Percentiles rank a stretch among this genome's conserved stretches.
Evolutionary conservation across 805 yeast species (phyloP).

Genomic region (Suhomyces tanzawaensis): DNA sequence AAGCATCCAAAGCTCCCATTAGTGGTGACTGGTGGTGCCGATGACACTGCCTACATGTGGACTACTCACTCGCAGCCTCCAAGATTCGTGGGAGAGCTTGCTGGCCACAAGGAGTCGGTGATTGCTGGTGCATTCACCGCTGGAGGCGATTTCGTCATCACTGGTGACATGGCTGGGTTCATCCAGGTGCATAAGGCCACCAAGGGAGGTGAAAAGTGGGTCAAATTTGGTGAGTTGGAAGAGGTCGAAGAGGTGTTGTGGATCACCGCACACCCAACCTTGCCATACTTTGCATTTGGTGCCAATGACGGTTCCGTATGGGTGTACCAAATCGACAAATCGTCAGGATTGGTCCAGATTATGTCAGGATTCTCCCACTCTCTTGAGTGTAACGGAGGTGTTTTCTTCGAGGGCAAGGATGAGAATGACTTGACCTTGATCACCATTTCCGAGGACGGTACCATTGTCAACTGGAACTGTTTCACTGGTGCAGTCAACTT

Average conservation of each 20-base stretch:
- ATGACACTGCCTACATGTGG: constrained; percentile 86
- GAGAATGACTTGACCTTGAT: constrained; percentile 62
- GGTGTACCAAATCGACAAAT: constrained; percentile 74
- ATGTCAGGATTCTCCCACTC: constrained; percentile 83
- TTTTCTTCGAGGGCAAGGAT: constrained; percentile 55
- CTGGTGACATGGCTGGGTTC: constrained; percentile 95
- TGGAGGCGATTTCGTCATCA: constrained; percentile 76
- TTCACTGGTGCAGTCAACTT: constrained; percentile 70
- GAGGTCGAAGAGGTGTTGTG: constrained; percentile 91
- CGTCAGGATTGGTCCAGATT: constrained; percentile 52
- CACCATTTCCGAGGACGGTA: constrained; percentile 81
- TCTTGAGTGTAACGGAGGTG: constrained; percentile 75
- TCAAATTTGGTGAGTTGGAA: constrained; percentile 61
- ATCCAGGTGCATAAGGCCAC: constrained; percentile 68
- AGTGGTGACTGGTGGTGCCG: constrained; percentile 95
- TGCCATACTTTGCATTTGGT: constrained; percentile 85
- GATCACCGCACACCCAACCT: constrained; percentile 76
- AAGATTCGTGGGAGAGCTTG: constrained; percentile 68
- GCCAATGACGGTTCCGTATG: constrained; percentile 91
- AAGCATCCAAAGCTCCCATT: constrained; percentile 82
- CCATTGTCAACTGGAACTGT: constrained; percentile 86
- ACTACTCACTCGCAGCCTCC: constrained; percentile 88
- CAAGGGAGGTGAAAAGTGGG: constrained; percentile 85
- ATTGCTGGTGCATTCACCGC: constrained; percentile 77
- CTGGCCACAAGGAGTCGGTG: constrained; percentile 86